Evolutionary conservation across 441 rosid genomes (phyloP).

Genomic region (Erodium chrysanthum): DNA sequence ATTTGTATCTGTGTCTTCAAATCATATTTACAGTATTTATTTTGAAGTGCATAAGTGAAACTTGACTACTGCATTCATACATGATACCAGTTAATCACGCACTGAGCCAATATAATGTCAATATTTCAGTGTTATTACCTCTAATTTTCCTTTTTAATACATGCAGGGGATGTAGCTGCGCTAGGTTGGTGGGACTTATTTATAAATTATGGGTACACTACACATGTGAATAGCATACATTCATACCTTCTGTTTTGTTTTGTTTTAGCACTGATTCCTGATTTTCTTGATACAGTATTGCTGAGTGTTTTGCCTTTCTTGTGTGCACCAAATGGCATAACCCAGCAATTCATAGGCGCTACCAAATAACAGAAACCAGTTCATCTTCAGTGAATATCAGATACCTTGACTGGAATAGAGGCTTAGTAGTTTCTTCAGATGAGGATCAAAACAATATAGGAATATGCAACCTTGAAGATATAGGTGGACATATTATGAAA

Average conservation of each 20-base stretch:
- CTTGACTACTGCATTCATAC: not conserved
- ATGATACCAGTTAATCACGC: not conserved
- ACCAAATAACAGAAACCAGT: conserved; percentile 36
- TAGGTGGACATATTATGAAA: conserved; percentile 66
- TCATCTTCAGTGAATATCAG: conserved; percentile 37
- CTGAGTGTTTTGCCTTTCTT: conserved; percentile 63
- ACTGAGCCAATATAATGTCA: not conserved
- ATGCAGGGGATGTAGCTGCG: conserved; percentile 51
- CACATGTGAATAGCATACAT: conserved; percentile 2
- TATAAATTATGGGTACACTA: conserved; percentile 47
- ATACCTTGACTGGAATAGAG: conserved; percentile 52
- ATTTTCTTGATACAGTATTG: conserved; percentile 34
- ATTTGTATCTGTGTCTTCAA: not conserved
- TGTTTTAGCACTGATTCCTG: conserved; percentile 11
- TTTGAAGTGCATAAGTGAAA: not conserved
- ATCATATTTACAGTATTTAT: not conserved
- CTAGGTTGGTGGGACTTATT: conserved; percentile 73
- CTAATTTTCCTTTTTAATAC: conserved; percentile 11
- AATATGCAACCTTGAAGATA: conserved; percentile 45
- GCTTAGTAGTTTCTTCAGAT: conserved; percentile 40
- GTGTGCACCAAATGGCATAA: conserved; percentile 62
- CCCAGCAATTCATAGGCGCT: conserved; percentile 51
- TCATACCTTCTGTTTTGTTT: not conserved
- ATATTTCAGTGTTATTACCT: not conserved
- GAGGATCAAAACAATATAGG: conserved; percentile 37